Conservation (phyloP, 345 rosid genomes). For the Eutrema heterophyllum region DNA sequence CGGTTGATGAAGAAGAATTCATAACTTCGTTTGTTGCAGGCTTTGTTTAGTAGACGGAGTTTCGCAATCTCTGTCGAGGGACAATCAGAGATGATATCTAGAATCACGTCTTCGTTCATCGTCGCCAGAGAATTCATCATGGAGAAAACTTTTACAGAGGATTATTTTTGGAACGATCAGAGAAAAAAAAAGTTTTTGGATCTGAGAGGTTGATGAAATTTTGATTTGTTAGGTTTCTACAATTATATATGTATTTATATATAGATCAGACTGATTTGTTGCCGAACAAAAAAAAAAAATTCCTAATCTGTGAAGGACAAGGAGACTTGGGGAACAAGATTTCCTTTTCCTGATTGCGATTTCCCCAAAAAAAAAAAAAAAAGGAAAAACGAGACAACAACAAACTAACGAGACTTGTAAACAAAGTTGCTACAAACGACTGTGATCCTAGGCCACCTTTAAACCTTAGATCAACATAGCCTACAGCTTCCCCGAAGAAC, state of each 20-base stretch:
- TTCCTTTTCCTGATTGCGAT: background rate
- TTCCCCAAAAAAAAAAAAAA: background rate
- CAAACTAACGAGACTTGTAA: too few relatives aligned
- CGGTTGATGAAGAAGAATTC: background rate
- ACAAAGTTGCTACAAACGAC: too few relatives aligned
- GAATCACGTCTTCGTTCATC: constrained; percentile 1
- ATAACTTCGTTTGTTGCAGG: constrained; percentile 8
- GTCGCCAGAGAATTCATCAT: background rate
- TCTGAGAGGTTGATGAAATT: background rate
- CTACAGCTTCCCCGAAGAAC: too few relatives aligned
- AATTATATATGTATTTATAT: background rate
- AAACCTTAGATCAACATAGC: too few relatives aligned
- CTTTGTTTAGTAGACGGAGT: constrained; percentile 6
- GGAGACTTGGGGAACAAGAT: background rate
- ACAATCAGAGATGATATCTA: constrained; percentile 7
- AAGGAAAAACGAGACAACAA: background rate
- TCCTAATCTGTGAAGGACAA: background rate
- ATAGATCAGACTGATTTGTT: background rate
- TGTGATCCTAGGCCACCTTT: too few relatives aligned
- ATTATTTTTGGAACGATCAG: background rate
- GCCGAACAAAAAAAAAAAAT: background rate
- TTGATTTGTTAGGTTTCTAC: background rate
- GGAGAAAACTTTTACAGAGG: background rate
- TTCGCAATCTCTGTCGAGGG: background rate
- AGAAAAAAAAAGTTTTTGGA: background rate